Evolutionary conservation across 108 stramenopile species (phyloP), one percentile per base, ranked within the genome.

Genomic region (Asterionellopsis glacialis): DNA sequence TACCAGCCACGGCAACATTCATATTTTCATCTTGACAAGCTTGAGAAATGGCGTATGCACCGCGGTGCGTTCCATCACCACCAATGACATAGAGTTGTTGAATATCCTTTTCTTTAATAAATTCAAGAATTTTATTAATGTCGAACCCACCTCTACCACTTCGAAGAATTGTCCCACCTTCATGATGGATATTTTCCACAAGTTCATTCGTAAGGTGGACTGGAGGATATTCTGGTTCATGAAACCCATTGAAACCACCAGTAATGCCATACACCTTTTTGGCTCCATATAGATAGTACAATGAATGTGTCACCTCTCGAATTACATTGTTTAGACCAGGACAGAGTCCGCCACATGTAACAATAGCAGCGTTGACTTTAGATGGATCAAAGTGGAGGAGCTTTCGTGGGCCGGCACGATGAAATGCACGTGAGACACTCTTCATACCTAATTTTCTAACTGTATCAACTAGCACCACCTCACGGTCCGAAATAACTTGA

Each of bases 31-130:
- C 51, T 19, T 72, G 68, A 51, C 76, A 75, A 57, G 60, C 81
- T 53, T 81, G 72, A 39, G 72, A 68, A 28, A 85, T 75, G 26
- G 74, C 63, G 26, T 53, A 39, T 10, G 87, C 87, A 12, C 88
- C 93, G n/a, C 90, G 73, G 50, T 89, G 87, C 0, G 94, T 93
- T 21, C 94, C 94, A 63, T 95, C 94, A 1, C 94, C 94, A 26
- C 94, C 94, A 14, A 90, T 76, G 38, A 95, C 61, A 55, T 76
- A 95, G 26, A 95, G 60, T 49, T 83, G 80, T 39, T 76, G 69
- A 14, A 93, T 73, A 39, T 67, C 48, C 11, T 68, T 4, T 21
- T 71, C 52, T 24, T 67, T 55, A 39, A 89, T 51, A 40, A 74
- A 78, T 24, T 52, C 65, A 12, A 78, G 52, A 60, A 90, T 91